Percentiles rank a stretch among this genome's conserved stretches.
Evolutionary conservation across 768 basidiomycete genomes (phyloP).

Genomic region (Pholiota microspora): DNA sequence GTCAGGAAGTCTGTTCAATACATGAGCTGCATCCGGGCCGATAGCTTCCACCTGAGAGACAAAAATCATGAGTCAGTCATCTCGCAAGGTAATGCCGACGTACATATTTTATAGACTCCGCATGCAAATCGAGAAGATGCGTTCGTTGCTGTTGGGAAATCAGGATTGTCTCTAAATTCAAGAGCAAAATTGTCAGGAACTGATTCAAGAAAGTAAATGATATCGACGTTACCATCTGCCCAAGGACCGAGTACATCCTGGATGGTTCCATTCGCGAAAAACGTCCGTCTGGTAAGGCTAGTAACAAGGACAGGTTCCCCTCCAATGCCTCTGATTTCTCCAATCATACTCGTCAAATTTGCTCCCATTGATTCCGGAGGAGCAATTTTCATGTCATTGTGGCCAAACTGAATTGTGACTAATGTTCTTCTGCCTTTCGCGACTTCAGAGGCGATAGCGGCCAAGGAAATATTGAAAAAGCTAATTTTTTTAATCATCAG

Average conservation of each 20-base stretch:
- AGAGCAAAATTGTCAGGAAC: background rate
- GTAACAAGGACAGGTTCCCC: slow-evolving; percentile 41
- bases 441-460: slow-evolving; percentile 31
- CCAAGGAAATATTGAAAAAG: slow-evolving; percentile 34
- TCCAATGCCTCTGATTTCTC: slow-evolving; percentile 33
- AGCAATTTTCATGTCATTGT: slow-evolving; percentile 40
- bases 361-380: slow-evolving; percentile 42
- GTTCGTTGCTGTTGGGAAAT: slow-evolving; percentile 33
- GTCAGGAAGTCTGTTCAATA: slow-evolving; percentile 34
- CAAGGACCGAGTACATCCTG: slow-evolving; percentile 34
- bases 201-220: background rate
- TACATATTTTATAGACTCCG: slow-evolving; percentile 35
- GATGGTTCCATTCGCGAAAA: slow-evolving; percentile 34
- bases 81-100: background rate
- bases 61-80: background rate
- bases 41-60: slow-evolving; percentile 32
- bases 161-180: slow-evolving; percentile 29
- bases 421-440: slow-evolving; percentile 32
- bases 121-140: slow-evolving; percentile 38
- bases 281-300: slow-evolving; percentile 35
- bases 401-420: slow-evolving; percentile 42
- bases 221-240: slow-evolving; percentile 29
- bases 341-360: slow-evolving; percentile 38
- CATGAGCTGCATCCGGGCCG: slow-evolving; percentile 36
- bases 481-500: slow-evolving; percentile 4